Evolutionary conservation across 2,329 filamentous ascomycete species (phyloP), one percentile per base, ranked within the genome.

Genomic region (Gnomoniopsis smithogilvyi): DNA sequence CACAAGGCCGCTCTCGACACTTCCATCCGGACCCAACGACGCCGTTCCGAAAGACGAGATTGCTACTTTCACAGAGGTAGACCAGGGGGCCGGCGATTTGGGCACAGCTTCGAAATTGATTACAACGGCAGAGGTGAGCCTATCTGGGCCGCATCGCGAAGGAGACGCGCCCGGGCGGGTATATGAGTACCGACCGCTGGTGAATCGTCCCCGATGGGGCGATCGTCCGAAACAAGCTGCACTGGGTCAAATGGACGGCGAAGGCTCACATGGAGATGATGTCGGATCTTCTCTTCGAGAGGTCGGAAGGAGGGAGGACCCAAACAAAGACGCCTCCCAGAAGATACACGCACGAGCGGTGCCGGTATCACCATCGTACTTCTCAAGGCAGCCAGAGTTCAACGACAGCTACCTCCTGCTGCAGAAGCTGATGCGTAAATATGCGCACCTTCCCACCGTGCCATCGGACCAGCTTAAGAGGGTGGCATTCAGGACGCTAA

Each of bases 311-410:
- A n/a, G n/a, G n/a, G 43, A 10, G 1, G 7, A 46, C 19, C 17
- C 21, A 26, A 45, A 17, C 19, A 26, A 49, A 24, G 19, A 46
- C 1, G n/a, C 21, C 22, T 8, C 6, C 17, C 14, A 22, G 11
- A 30, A 17, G 10, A 15, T 50, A 26, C 81, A 85, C 64, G 87
- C 90, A 55, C 91, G 95, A 64, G 79, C 96, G 22, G 78, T 97
- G 38, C 95, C 95, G 21, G 82, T 83, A 26, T 96, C 93, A 38
- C 88, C 91, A 2, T 95, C 94, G n/a, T 99, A 99, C 77, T 99
- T 98, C 78, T 93, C 92, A 54, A 89, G 89, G 54, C 88, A 88
- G 62, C 90, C 93, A 1, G 80, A 83, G 56, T 97, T 96, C 79
- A 95, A 89, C 74, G 95, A 99, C 75, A 84, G 90, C 68, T 85